Evolutionary conservation across 1,284 basidiomycete species (phyloP), one percentile per base, ranked within the genome.

Genomic region (Ganoderma meredithae): DNA sequence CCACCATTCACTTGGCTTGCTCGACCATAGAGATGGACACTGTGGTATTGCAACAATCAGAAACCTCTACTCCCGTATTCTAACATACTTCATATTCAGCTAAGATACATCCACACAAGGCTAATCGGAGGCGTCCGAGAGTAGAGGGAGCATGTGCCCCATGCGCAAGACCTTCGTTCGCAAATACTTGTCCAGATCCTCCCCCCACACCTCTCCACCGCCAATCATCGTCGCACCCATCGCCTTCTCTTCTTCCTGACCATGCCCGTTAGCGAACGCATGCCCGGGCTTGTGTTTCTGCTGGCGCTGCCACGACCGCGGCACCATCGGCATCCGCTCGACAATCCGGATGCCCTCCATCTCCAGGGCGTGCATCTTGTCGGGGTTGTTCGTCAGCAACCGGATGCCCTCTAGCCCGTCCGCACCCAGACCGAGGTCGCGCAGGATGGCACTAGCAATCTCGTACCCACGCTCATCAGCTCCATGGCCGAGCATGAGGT

Each of bases 301-400:
- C 15, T 73, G 69, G 39, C 76, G 76, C 74, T 85, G 88, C 98
- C 98, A 99, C 73, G 93, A 93, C 65, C 96, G 85, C 9, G 97
- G 97, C 3, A 98, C 90, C 97, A 99, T 99, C 44, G 93, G 86
- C 15, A 99, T 95, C 12, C 96, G 87, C 81, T 99, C 96, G 6
- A 85, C 84, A 40, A 99, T 89, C 33, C 79, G 83, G 65, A 99
- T 85, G 0, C 95, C 95, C 79, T 98, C 97, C 72, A 85, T 86
- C 78, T 93, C 88, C 71, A 99, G 82, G 59, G 96, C 95, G 73
- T 90, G 86, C 66, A 99, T 94, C 82, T 99, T 99, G 80, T 97
- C 97, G 17, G 98, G 97, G 80, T 99, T 99, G 82, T 99, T 99
- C 64, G 98, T 99, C 80, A 99, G 83, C 71, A 99, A 83, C 64